phyloP scores from a whole-genome alignment of 176 grass and related monocot species.

The Tillandsia leiboldiana region DNA sequence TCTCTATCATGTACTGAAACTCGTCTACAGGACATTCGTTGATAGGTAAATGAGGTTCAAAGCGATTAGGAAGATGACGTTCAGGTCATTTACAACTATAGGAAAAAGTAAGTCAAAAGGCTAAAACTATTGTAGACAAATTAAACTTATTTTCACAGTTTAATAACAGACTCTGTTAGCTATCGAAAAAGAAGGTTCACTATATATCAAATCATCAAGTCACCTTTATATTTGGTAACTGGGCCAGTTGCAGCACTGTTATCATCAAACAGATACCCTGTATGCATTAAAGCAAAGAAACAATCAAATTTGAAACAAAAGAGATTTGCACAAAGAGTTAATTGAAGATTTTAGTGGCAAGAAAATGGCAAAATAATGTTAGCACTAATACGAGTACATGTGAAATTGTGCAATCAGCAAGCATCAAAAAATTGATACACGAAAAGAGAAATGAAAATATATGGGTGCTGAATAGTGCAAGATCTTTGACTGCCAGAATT shows the following conservation, averaged over 20 bases:
- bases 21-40: not conserved
- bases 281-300: constrained; percentile 14
- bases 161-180: too few relatives aligned
- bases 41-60: not conserved
- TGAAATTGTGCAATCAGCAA: too few relatives aligned
- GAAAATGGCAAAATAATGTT: too few relatives aligned
- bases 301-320: constrained; percentile 1
- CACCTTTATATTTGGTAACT: constrained; percentile 80
- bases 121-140: not conserved
- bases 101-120: not conserved
- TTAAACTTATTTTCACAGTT: too few relatives aligned
- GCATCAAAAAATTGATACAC: too few relatives aligned
- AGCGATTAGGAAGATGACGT: not conserved
- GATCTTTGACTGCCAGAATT: too few relatives aligned
- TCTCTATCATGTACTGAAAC: not conserved
- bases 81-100: not conserved
- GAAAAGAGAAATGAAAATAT: too few relatives aligned
- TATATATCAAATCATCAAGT: too few relatives aligned
- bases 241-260: constrained; percentile 72
- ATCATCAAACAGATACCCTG: constrained; percentile 98
- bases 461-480: too few relatives aligned
- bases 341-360: too few relatives aligned
- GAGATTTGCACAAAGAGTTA: constrained; percentile 1
- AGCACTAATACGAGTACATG: too few relatives aligned
- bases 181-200: too few relatives aligned